These are phyloP conservation scores for Talinum fruticosum DNA, from an alignment of 148 eudicot genomes.

Conservation along the genomic window DNA sequence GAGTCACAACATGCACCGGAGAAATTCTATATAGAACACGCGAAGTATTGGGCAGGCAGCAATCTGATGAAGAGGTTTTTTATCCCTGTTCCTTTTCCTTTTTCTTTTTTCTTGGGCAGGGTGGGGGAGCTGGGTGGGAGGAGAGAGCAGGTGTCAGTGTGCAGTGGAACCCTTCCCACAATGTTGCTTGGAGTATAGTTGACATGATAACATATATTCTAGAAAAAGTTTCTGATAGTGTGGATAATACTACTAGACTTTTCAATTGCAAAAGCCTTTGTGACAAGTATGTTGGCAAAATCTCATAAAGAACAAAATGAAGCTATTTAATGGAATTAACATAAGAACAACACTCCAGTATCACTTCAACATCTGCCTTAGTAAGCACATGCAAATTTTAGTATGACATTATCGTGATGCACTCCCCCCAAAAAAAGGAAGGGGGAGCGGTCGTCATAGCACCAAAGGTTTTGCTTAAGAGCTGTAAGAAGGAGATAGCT, in stretches of 20 bases:
- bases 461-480: too few relatives aligned
- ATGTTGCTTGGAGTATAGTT: not conserved
- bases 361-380: not conserved
- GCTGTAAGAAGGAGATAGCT: too few relatives aligned
- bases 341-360: not conserved
- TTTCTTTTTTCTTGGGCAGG: not conserved
- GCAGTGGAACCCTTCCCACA: not conserved
- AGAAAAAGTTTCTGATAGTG: not conserved
- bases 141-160: not conserved
- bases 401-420: too few relatives aligned
- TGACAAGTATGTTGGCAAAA: not conserved
- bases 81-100: not conserved
- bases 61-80: not conserved
- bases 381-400: not conserved
- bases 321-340: not conserved
- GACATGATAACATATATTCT: not conserved
- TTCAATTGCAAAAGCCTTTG: not conserved
- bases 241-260: not conserved
- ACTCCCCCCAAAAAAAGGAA: too few relatives aligned
- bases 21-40: conserved; percentile 5
- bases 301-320: not conserved
- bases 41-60: not conserved
- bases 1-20: not conserved
- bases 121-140: not conserved
- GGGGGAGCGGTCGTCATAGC: too few relatives aligned